These are phyloP conservation scores for Chytriomyces hyalinus DNA, from an alignment of 192 early-diverging fungal species.

Conservation along the genomic window DNA sequence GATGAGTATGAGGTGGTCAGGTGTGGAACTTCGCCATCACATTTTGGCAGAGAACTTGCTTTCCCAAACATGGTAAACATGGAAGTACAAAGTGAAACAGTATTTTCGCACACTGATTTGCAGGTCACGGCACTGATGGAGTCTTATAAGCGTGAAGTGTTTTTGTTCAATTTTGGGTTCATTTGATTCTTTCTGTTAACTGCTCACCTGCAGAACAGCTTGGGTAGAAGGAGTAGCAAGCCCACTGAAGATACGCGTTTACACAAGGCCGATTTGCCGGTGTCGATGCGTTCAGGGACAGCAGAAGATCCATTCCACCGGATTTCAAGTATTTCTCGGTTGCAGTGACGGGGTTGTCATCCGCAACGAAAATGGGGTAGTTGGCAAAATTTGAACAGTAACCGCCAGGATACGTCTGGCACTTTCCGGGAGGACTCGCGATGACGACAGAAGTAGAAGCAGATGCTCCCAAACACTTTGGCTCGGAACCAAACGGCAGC, in stretches of 20 bases:
- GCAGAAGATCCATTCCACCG: conserved; percentile 8
- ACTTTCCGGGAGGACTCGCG: background rate
- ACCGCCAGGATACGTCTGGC: conserved; percentile 1
- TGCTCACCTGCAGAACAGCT: background rate
- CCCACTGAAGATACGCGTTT: conserved; percentile 3
- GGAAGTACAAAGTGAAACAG: background rate
- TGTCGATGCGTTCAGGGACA: background rate
- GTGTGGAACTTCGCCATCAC: background rate
- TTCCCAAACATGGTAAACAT: conserved; percentile 19
- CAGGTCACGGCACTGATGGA: background rate
- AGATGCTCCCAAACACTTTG: conserved; percentile 4
- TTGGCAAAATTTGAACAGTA: conserved; percentile 8
- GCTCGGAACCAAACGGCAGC: background rate
- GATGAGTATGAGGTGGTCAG: conserved; percentile 3
- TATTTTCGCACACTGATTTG: conserved; percentile 4
- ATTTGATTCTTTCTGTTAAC: background rate
- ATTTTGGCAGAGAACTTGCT: conserved; percentile 10
- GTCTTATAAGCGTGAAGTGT: background rate
- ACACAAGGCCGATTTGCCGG: background rate
- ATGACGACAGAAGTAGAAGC: background rate
- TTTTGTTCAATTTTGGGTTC: background rate
- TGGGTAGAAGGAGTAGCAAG: conserved; percentile 19
- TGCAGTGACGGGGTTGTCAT: background rate
- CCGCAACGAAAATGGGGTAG: conserved; percentile 5
- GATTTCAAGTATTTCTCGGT: conserved; percentile 3